Evolutionary conservation across 805 yeast species (phyloP).

Genomic region (Kurtzmaniella cleridarum): DNA sequence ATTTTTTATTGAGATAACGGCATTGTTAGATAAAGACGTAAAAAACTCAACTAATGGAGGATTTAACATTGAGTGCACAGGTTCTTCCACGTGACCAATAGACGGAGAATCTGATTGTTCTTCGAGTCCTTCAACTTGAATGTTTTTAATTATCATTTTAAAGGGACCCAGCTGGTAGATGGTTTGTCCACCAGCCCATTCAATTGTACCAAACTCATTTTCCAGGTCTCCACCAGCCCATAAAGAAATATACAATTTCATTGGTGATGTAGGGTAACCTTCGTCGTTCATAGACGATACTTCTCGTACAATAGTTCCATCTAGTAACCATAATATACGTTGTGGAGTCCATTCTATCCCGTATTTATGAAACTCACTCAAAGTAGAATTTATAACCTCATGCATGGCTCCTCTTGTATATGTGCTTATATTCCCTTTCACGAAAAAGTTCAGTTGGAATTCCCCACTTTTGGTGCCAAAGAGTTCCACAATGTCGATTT

Average conservation of each 20-base stretch:
- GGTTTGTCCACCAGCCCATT: slow-evolving; percentile 38
- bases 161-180: slow-evolving; percentile 27
- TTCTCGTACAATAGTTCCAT: slow-evolving; percentile 22
- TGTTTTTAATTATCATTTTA: slow-evolving; percentile 21
- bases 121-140: slow-evolving; percentile 8
- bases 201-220: slow-evolving; percentile 30
- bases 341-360: slow-evolving; percentile 34
- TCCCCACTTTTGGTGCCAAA: slow-evolving; percentile 30
- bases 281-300: slow-evolving; percentile 15
- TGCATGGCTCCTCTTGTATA: slow-evolving; percentile 34
- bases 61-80: no score
- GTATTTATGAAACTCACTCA: slow-evolving; percentile 20
- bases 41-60: no score
- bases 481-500: slow-evolving; percentile 34
- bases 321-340: slow-evolving; percentile 23
- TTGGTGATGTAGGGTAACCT: slow-evolving; percentile 33
- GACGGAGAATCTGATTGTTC: no score
- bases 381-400: slow-evolving; percentile 17
- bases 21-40: no score
- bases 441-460: slow-evolving; percentile 34
- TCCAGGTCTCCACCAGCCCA: slow-evolving; percentile 40
- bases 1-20: no score
- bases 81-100: no score
- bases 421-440: slow-evolving; percentile 32
- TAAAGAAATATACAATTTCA: slow-evolving; percentile 28